phyloP scores from a whole-genome alignment of 2,329 filamentous ascomycete species.

The Ophiostoma himal-ulmi region DNA sequence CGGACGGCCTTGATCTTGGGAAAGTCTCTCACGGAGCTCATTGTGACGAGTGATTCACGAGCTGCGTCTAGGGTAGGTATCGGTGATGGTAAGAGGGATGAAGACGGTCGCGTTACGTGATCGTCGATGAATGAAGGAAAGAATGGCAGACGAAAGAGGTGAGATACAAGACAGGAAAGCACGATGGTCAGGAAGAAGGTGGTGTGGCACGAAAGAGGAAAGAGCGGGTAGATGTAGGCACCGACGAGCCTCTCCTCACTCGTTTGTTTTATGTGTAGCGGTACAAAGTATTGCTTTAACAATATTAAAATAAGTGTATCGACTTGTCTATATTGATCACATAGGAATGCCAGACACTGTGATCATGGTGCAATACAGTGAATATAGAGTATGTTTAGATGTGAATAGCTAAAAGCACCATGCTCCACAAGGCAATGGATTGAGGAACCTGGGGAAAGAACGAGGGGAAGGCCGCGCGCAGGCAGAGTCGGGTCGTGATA shows the following conservation, averaged over 20 bases:
- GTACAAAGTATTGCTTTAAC: not conserved
- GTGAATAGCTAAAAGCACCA: not conserved
- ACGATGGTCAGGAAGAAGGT: conserved; percentile 6
- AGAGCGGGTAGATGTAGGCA: conserved; percentile 18
- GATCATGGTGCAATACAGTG: not conserved
- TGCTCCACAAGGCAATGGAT: not conserved
- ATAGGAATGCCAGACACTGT: not conserved
- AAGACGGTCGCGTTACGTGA: not conserved
- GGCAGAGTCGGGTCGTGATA: conserved; percentile 4
- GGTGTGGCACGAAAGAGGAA: conserved; percentile 13
- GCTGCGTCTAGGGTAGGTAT: not conserved
- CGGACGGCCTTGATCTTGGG: conserved; percentile 70
- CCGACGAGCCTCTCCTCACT: not conserved
- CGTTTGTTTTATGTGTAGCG: not conserved
- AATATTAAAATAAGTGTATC: not conserved
- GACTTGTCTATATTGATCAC: not conserved
- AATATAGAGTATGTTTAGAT: not conserved
- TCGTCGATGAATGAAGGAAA: not conserved
- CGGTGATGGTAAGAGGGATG: not conserved
- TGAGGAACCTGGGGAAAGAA: conserved; percentile 3
- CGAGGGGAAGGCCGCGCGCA: not conserved
- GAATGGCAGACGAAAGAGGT: conserved; percentile 11
- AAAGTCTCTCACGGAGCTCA: conserved; percentile 53
- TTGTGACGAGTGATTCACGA: conserved; percentile 26
- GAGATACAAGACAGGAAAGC: conserved; percentile 4